phyloP scores from a whole-genome alignment of 1,284 basidiomycete genomes.

The Ustilago lituana region DNA sequence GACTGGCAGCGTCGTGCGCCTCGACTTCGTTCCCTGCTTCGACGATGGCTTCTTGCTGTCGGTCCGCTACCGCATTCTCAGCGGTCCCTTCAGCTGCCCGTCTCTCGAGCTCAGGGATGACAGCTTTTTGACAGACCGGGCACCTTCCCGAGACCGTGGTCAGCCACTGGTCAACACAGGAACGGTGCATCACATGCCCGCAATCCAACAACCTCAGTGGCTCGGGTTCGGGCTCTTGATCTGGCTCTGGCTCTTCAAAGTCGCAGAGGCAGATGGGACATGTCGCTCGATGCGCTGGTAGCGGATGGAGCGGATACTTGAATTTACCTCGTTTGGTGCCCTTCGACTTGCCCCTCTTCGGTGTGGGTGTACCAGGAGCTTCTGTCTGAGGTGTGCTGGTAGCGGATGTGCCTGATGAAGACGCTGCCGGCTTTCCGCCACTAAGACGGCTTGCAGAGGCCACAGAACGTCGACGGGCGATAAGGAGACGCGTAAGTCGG shows the following conservation, averaged over 20 bases:
- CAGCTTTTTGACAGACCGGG: slow-evolving; percentile 55
- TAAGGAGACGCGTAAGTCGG: slow-evolving; percentile 19
- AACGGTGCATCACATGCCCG: slow-evolving; percentile 56
- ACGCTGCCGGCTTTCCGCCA: not conserved
- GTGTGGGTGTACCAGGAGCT: not conserved
- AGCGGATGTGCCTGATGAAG: not conserved
- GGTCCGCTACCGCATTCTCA: too few relatives aligned
- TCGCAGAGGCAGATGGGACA: slow-evolving; percentile 63
- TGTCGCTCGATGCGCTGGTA: slow-evolving; percentile 56
- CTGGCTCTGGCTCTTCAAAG: slow-evolving; percentile 40
- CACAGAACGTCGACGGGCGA: slow-evolving; percentile 16
- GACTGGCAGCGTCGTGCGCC: too few relatives aligned
- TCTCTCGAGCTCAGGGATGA: slow-evolving; percentile 34
- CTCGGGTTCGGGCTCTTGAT: slow-evolving; percentile 42
- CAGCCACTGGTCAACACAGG: slow-evolving; percentile 59
- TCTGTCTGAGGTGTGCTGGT: not conserved
- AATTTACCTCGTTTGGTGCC: slow-evolving; percentile 6
- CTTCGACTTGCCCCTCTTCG: not conserved
- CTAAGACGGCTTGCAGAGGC: not conserved
- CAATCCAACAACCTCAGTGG: slow-evolving; percentile 52
- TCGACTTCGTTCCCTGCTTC: too few relatives aligned
- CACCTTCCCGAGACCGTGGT: slow-evolving; percentile 56
- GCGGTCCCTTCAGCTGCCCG: too few relatives aligned
- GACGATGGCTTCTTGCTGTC: not conserved
- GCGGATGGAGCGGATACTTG: slow-evolving; percentile 53